Conservation (phyloP, 2,329 filamentous ascomycete species). For the Microsporum canis region DNA sequence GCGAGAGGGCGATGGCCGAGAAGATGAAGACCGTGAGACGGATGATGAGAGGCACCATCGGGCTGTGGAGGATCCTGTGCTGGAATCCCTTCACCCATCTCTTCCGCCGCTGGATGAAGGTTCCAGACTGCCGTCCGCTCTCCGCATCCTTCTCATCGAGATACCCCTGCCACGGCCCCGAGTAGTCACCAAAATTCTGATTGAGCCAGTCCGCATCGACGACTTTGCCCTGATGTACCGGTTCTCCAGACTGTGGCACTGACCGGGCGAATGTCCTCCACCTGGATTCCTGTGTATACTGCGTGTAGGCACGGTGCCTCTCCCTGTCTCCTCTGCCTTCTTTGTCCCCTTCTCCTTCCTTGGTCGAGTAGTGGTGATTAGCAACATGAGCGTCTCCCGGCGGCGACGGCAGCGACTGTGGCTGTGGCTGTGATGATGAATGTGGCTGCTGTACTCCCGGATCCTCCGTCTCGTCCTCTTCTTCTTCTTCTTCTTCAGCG, state of each 20-base stretch:
- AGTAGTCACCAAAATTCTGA: slow-evolving; percentile 35
- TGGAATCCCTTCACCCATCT: slow-evolving; percentile 51
- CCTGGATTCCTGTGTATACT: slow-evolving; percentile 29
- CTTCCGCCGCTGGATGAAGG: slow-evolving; percentile 41
- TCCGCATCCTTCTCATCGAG: slow-evolving; percentile 40
- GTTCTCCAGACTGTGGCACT: slow-evolving; percentile 33
- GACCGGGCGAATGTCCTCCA: slow-evolving; percentile 37
- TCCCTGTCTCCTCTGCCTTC: neutral
- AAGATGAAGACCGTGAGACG: slow-evolving; percentile 73
- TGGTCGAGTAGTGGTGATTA: slow-evolving; percentile 13
- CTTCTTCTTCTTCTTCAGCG: slow-evolving; percentile 1
- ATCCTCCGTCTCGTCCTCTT: neutral
- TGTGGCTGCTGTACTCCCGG: neutral
- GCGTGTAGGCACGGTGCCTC: neutral
- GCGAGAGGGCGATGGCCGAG: slow-evolving; percentile 66
- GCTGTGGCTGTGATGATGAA: neutral
- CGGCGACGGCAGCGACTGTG: slow-evolving; percentile 8
- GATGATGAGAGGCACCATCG: slow-evolving; percentile 74
- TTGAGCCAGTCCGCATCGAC: slow-evolving; percentile 38
- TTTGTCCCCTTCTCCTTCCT: neutral
- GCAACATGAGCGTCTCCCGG: slow-evolving; percentile 11
- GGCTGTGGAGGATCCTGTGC: slow-evolving; percentile 61
- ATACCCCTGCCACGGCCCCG: slow-evolving; percentile 42
- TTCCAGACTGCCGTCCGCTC: slow-evolving; percentile 36
- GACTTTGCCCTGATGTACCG: slow-evolving; percentile 28